phyloP scores from a whole-genome alignment of 306 rosid species.

The Dalbergia cultrata region DNA sequence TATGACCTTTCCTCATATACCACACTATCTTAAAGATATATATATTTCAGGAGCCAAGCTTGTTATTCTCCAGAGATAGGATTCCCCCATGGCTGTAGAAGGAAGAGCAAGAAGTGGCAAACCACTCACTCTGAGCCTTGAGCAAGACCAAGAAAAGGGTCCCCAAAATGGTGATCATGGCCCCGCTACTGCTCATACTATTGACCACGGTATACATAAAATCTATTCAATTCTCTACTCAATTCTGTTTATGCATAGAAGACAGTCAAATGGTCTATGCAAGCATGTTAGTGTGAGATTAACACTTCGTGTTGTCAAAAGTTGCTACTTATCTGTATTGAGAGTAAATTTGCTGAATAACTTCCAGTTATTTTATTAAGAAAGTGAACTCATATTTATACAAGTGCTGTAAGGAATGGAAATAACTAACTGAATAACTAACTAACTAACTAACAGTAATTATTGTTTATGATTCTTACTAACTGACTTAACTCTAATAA shows the following conservation, averaged over 20 bases:
- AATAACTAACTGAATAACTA: too few relatives aligned
- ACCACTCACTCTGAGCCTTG: conserved; percentile 45
- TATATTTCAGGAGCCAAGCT: not conserved
- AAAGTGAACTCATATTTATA: too few relatives aligned
- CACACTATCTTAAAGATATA: not conserved
- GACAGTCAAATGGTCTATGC: too few relatives aligned
- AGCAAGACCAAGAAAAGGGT: conserved; percentile 42
- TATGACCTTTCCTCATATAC: not conserved
- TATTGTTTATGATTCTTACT: too few relatives aligned
- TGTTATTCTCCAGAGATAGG: not conserved
- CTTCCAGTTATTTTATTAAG: too few relatives aligned
- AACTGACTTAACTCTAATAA: too few relatives aligned
- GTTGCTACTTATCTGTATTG: too few relatives aligned
- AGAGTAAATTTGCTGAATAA: too few relatives aligned
- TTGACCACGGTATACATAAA: conserved; percentile 52
- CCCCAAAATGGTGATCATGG: conserved; percentile 34
- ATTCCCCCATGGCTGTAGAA: conserved; percentile 52
- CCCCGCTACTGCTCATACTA: conserved; percentile 62
- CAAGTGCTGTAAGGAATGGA: too few relatives aligned
- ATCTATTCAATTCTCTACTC: not conserved
- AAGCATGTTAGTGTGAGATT: too few relatives aligned
- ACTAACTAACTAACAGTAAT: too few relatives aligned
- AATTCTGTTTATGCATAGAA: not conserved
- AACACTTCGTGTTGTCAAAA: too few relatives aligned
- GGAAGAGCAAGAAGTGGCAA: conserved; percentile 17